phyloP scores from a whole-genome alignment of 345 rosid genomes.

The Durio zibethinus region DNA sequence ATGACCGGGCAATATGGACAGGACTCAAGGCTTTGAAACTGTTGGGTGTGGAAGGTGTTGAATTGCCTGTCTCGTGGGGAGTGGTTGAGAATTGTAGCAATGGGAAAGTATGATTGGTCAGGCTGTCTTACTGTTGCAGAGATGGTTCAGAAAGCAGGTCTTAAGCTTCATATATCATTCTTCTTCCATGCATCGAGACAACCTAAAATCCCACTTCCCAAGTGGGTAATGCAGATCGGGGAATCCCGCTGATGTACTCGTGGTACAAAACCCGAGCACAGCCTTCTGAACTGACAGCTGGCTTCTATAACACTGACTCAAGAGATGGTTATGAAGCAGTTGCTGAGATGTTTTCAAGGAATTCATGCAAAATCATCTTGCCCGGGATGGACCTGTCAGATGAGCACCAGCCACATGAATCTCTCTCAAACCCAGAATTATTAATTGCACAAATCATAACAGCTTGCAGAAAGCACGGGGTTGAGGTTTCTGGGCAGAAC shows the following conservation, averaged over 20 bases:
- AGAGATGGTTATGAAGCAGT: constrained; percentile 65
- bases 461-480: constrained; percentile 62
- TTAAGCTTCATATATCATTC: constrained; percentile 77
- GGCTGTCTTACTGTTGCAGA: constrained; percentile 76
- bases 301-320: constrained; percentile 55
- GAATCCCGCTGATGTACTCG: constrained; percentile 65
- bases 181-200: constrained; percentile 58
- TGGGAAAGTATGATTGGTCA: constrained; percentile 80
- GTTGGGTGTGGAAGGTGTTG: constrained; percentile 84
- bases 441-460: constrained; percentile 53
- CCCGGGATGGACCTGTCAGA: constrained; percentile 87
- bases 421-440: constrained; percentile 61
- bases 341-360: constrained; percentile 57
- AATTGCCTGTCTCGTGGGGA: constrained; percentile 94
- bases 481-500: constrained; percentile 75
- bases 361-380: constrained; percentile 77
- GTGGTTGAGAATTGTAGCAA: constrained; percentile 78
- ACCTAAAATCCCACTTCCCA: constrained; percentile 55
- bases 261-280: constrained; percentile 74
- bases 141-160: constrained; percentile 68
- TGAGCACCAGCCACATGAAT: constrained; percentile 42
- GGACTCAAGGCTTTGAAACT: constrained; percentile 86
- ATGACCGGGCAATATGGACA: constrained; percentile 60
- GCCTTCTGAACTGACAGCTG: constrained; percentile 77
- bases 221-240: constrained; percentile 63